Conservation (phyloP, 2,329 filamentous ascomycete species). For the Exophiala oligosperma region DNA sequence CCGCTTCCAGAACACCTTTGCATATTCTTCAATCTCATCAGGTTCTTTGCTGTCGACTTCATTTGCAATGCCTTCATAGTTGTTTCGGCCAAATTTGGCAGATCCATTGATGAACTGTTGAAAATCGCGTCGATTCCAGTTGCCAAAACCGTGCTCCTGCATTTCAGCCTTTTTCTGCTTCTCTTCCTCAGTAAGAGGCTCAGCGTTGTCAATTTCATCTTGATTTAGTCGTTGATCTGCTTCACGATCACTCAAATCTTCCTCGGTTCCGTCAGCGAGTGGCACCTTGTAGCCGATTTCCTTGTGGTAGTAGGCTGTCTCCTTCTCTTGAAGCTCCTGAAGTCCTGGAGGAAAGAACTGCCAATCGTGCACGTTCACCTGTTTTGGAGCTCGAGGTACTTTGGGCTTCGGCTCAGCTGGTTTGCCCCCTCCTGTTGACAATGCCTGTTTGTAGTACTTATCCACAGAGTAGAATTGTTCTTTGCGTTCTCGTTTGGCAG, state of each 20-base stretch:
- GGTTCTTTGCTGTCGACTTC: conserved; percentile 90
- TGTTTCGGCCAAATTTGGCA: conserved; percentile 83
- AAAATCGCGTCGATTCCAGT: conserved; percentile 97
- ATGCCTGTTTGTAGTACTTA: conserved; percentile 92
- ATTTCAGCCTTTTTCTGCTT: conserved; percentile 81
- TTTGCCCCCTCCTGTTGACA: conserved; percentile 77
- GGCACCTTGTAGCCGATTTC: conserved; percentile 95
- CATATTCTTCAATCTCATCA: conserved; percentile 80
- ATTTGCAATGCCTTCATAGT: conserved; percentile 79
- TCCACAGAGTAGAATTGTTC: conserved; percentile 98
- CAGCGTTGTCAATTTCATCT: conserved; percentile 88
- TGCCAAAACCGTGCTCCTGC: conserved; percentile 80
- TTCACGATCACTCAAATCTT: conserved; percentile 81
- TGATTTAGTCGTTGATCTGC: conserved; percentile 86
- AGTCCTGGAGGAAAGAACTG: conserved; percentile 91
- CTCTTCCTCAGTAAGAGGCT: conserved; percentile 84
- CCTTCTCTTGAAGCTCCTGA: conserved; percentile 87
- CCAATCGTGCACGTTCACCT: conserved; percentile 89
- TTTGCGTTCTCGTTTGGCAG: conserved; percentile 95
- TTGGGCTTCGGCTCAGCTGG: conserved; percentile 83
- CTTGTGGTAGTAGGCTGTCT: conserved; percentile 93
- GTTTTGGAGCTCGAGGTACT: conserved; percentile 91
- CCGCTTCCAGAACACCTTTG: conserved; percentile 94
- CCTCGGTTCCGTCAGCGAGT: conserved; percentile 82
- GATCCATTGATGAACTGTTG: conserved; percentile 97